Percentiles rank a stretch among this genome's conserved stretches.
Evolutionary conservation across 2,329 filamentous ascomycete species (phyloP).

Genomic region (Ceratocystis smalleyi): DNA sequence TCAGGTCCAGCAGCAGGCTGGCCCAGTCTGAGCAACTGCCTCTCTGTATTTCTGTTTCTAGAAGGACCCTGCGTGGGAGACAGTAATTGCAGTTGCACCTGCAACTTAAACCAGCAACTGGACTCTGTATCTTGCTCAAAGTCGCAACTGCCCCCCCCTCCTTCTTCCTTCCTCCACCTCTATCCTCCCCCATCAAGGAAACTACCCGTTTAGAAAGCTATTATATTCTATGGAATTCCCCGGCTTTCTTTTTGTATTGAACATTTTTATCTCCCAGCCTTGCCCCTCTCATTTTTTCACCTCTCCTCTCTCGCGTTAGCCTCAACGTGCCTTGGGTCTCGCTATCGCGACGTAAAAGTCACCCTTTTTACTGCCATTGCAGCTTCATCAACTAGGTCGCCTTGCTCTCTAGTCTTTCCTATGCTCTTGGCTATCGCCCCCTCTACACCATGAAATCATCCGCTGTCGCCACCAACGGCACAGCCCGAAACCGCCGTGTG

Average conservation of each 20-base stretch:
- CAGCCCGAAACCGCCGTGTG: conserved; percentile 12
- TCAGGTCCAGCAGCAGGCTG: neutral
- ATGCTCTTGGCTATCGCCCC: neutral
- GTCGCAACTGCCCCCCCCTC: neutral
- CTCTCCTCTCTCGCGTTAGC: neutral
- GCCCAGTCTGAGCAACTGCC: neutral
- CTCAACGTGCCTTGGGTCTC: neutral
- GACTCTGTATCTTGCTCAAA: neutral
- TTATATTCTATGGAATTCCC: neutral
- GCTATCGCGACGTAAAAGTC: neutral
- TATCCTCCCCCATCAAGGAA: neutral
- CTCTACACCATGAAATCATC: conserved; percentile 16
- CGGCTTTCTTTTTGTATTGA: neutral
- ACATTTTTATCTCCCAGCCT: neutral
- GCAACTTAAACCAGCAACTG: no score
- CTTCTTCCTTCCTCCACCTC: neutral
- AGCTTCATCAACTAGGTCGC: neutral
- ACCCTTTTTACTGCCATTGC: neutral
- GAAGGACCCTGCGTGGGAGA: neutral
- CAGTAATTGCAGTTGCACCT: neutral
- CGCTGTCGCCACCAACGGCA: conserved; percentile 5
- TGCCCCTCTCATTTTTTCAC: neutral
- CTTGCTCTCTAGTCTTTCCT: neutral
- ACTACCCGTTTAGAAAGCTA: neutral
- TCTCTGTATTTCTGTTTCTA: neutral